These are phyloP conservation scores for Collybia nuda DNA, from an alignment of 768 basidiomycete species.

Conservation along the genomic window DNA sequence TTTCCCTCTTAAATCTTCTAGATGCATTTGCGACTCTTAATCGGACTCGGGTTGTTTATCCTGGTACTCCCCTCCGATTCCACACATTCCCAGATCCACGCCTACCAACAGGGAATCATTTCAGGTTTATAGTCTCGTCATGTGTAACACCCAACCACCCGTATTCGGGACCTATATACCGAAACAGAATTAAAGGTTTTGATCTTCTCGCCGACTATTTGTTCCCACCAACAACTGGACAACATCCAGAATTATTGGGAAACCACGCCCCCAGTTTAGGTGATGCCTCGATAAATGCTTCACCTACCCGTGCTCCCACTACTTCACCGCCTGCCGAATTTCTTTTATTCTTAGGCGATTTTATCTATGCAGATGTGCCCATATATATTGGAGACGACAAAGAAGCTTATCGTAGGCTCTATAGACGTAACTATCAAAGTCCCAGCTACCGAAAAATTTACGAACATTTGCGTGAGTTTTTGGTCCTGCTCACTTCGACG, in stretches of 20 bases:
- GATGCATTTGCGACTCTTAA: slow-evolving; percentile 45
- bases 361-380: slow-evolving; percentile 76
- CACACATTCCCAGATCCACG: slow-evolving; percentile 75
- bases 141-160: slow-evolving; percentile 76
- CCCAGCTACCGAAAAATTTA: slow-evolving; percentile 66
- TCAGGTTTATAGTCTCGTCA: slow-evolving; percentile 68
- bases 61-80: slow-evolving; percentile 53
- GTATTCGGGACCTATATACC: slow-evolving; percentile 53
- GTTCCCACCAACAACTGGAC: slow-evolving; percentile 21
- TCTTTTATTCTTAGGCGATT: slow-evolving; percentile 71
- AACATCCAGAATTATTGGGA: neutral
- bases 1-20: slow-evolving; percentile 15
- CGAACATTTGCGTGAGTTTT: slow-evolving; percentile 62
- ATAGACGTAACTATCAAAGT: slow-evolving; percentile 66
- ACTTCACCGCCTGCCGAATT: slow-evolving; percentile 43
- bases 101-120: slow-evolving; percentile 50
- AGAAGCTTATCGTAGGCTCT: slow-evolving; percentile 63
- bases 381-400: slow-evolving; percentile 55
- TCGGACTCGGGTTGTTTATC: slow-evolving; percentile 48
- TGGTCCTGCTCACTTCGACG: neutral
- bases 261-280: no score
- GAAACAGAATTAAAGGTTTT: slow-evolving; percentile 58
- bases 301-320: neutral
- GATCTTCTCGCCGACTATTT: slow-evolving; percentile 62
- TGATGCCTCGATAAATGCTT: no score